A percentile compares a stretch with the other conserved stretches of the same genome.
phyloP scores from a whole-genome alignment of 495 filamentous ascomycete genomes.

The Penicillium robsamsonii region DNA sequence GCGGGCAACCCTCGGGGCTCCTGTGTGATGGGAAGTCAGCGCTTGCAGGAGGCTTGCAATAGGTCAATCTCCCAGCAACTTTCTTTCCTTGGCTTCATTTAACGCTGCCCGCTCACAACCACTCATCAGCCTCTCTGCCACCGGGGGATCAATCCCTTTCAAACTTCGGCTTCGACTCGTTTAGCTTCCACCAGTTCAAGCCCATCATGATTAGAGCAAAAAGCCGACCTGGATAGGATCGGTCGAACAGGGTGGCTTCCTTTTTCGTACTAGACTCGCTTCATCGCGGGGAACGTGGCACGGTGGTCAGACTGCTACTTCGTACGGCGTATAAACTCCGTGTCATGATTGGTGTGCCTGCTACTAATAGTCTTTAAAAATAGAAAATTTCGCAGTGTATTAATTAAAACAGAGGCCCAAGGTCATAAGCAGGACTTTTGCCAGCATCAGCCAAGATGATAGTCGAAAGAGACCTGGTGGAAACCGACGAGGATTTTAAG shows the following conservation, averaged over 20 bases:
- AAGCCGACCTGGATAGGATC: background rate
- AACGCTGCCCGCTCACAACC: conserved; percentile 7
- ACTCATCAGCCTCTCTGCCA: conserved; percentile 17
- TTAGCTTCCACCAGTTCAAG: background rate
- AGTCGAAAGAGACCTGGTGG: background rate
- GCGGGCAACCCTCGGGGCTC: background rate
- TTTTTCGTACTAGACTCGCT: background rate
- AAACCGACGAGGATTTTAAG: conserved; percentile 7
- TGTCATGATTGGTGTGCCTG: conserved; percentile 10
- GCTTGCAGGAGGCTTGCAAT: conserved; percentile 37
- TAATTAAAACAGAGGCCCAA: background rate
- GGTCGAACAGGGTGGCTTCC: background rate
- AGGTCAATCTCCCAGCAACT: conserved; percentile 20
- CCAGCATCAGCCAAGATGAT: background rate
- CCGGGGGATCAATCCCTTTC: conserved; percentile 1
- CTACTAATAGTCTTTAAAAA: conserved; percentile 7
- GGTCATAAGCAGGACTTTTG: background rate
- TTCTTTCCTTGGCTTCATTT: conserved; percentile 17
- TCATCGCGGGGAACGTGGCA: conserved; percentile 8
- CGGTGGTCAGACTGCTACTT: background rate
- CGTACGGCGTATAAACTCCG: background rate
- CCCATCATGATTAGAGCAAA: background rate
- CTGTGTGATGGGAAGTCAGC: conserved; percentile 32
- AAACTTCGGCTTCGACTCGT: background rate
- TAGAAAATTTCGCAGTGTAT: conserved; percentile 2